These are phyloP conservation scores for Elaeis oleifera DNA, from an alignment of 202 grass and related monocot genomes.

Conservation along the genomic window DNA sequence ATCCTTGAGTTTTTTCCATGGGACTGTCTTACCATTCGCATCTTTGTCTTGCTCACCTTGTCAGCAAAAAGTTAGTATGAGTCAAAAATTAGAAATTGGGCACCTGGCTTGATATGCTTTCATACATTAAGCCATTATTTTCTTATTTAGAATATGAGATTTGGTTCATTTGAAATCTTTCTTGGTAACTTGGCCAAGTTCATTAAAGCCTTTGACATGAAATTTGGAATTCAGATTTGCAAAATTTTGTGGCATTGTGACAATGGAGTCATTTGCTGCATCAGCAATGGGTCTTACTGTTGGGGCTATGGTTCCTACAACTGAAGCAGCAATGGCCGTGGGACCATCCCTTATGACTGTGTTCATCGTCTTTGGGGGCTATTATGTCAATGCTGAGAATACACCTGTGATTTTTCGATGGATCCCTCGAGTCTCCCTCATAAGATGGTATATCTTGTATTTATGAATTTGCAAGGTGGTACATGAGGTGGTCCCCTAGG, in stretches of 20 bases:
- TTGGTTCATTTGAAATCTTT: too few species aligned
- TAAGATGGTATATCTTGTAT: constrained; percentile 60
- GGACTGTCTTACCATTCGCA: too few species aligned
- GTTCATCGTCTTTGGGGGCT: constrained; percentile 95
- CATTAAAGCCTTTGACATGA: not conserved
- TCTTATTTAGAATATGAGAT: too few species aligned
- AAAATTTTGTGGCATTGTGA: constrained; percentile 89
- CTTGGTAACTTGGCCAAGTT: not conserved
- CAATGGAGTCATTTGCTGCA: constrained; percentile 84
- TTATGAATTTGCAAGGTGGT: too few species aligned
- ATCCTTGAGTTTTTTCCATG: too few species aligned
- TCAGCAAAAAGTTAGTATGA: too few species aligned
- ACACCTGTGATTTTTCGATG: constrained; percentile 75
- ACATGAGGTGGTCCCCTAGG: not conserved
- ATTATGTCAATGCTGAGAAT: constrained; percentile 89
- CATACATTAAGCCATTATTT: too few species aligned
- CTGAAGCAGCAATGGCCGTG: constrained; percentile 92
- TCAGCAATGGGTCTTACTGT: constrained; percentile 93
- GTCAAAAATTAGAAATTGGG: too few species aligned
- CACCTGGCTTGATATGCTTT: too few species aligned
- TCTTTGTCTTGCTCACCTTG: too few species aligned
- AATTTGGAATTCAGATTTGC: constrained; percentile 46
- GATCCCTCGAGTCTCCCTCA: constrained; percentile 76
- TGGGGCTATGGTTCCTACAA: constrained; percentile 86
- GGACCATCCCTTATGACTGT: constrained; percentile 96